These are phyloP conservation scores for Ceratocystis alfenasii DNA, from an alignment of 2,329 filamentous ascomycete genomes.

Conservation along the genomic window DNA sequence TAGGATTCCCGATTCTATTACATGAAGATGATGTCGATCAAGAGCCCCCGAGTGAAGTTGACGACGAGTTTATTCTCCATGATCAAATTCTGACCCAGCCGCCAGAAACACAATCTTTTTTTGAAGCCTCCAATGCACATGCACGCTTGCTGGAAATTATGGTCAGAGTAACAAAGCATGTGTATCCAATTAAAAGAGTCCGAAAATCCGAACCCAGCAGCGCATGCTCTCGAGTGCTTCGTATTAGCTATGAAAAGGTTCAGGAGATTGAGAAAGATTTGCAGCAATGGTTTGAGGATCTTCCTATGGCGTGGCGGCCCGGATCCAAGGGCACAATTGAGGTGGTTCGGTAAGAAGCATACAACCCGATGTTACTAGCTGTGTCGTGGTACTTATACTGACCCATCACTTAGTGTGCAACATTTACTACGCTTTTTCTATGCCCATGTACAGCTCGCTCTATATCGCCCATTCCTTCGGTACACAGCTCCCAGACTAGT, in stretches of 20 bases:
- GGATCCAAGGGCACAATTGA: slow-evolving; percentile 64
- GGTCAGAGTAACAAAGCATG: slow-evolving; percentile 50
- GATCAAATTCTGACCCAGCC: slow-evolving; percentile 42
- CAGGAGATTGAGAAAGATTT: slow-evolving; percentile 54
- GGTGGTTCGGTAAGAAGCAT: slow-evolving; percentile 53
- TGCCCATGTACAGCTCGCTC: slow-evolving; percentile 68
- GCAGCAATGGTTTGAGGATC: slow-evolving; percentile 48
- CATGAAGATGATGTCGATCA: slow-evolving; percentile 56
- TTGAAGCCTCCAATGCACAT: slow-evolving; percentile 55
- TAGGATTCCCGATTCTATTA: slow-evolving; percentile 54
- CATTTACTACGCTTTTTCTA: slow-evolving; percentile 69
- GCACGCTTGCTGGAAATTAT: slow-evolving; percentile 52
- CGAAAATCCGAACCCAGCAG: slow-evolving; percentile 36
- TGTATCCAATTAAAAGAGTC: slow-evolving; percentile 38
- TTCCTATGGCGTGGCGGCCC: slow-evolving; percentile 68
- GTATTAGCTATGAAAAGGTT: slow-evolving; percentile 50
- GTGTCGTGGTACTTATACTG: neutral
- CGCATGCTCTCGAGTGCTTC: slow-evolving; percentile 35
- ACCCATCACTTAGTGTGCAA: slow-evolving; percentile 40
- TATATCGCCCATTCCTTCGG: slow-evolving; percentile 74
- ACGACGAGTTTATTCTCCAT: slow-evolving; percentile 55
- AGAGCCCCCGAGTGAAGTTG: slow-evolving; percentile 50
- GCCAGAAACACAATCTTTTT: slow-evolving; percentile 47
- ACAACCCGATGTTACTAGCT: neutral
- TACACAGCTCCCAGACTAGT: slow-evolving; percentile 58